Conservation (phyloP, 768 basidiomycete species). For the Xerocomellus chrysenteron region DNA sequence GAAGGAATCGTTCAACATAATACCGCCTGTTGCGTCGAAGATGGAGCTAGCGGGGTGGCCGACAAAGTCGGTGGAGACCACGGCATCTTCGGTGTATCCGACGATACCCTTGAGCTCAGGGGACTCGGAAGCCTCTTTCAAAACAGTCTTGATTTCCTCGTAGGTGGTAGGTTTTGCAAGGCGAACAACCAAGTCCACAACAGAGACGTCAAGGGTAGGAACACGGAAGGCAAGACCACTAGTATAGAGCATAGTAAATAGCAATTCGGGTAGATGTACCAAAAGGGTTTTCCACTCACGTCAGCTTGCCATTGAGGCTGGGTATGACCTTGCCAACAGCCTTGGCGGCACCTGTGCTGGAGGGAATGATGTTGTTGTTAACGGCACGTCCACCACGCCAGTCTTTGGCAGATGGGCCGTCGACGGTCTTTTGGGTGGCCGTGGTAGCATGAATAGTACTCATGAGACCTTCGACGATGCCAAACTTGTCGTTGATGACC, state of each 20-base stretch:
- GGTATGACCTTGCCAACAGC: constrained; percentile 99
- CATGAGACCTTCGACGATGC: constrained; percentile 97
- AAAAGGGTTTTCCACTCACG: constrained; percentile 49
- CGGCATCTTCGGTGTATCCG: constrained; percentile 89
- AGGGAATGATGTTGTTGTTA: constrained; percentile 98
- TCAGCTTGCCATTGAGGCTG: constrained; percentile 94
- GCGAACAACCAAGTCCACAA: constrained; percentile 95
- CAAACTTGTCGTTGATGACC: constrained; percentile 95
- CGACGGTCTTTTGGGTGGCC: constrained; percentile 93
- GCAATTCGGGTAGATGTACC: background rate
- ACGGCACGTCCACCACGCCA: constrained; percentile 97
- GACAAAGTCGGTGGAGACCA: constrained; percentile 94
- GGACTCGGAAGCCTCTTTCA: constrained; percentile 78
- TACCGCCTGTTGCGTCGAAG: constrained; percentile 94
- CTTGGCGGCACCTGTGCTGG: constrained; percentile 98
- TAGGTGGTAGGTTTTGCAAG: constrained; percentile 83
- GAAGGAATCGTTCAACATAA: constrained; percentile 87
- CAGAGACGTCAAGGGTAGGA: constrained; percentile 94
- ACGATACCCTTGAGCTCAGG: constrained; percentile 65
- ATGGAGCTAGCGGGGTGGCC: constrained; percentile 78
- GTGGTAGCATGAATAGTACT: constrained; percentile 97
- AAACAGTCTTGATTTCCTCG: constrained; percentile 83
- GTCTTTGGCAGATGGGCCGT: constrained; percentile 93
- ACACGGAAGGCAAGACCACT: constrained; percentile 97
- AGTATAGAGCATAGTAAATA: background rate